Conservation (phyloP, 768 basidiomycete genomes). For the Leccinum pellstonianum region DNA sequence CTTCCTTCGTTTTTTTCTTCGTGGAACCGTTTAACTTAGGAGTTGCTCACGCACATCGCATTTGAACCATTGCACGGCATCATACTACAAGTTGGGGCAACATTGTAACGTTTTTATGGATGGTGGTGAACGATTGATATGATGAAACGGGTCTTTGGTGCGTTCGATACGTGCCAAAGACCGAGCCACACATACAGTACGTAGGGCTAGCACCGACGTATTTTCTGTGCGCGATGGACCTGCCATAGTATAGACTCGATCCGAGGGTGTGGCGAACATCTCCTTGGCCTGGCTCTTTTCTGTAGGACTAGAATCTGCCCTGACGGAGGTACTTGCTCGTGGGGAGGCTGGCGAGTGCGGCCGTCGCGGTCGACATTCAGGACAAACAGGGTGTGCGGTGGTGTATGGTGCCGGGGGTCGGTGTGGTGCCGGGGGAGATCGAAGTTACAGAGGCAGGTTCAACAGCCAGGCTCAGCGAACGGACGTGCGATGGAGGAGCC, state of each 20-base stretch:
- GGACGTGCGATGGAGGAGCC: no score
- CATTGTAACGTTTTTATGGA: background rate
- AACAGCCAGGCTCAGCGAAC: background rate
- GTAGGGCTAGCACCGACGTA: no score
- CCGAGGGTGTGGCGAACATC: slow-evolving; percentile 10
- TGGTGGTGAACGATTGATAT: background rate
- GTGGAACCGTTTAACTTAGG: background rate
- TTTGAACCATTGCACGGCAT: background rate
- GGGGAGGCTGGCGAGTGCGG: slow-evolving; percentile 76
- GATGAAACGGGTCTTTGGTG: no score
- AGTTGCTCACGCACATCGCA: background rate
- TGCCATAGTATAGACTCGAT: no score
- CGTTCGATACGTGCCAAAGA: no score
- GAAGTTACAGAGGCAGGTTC: no score
- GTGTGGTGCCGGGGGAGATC: no score
- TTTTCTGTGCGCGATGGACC: no score
- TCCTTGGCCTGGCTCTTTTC: no score
- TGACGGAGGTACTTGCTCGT: slow-evolving; percentile 70
- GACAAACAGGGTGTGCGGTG: slow-evolving; percentile 74
- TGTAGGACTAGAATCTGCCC: no score
- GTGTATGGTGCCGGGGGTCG: slow-evolving; percentile 40
- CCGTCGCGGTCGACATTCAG: slow-evolving; percentile 79
- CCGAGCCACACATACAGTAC: no score
- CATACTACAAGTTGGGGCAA: background rate
- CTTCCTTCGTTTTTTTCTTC: background rate